Evolutionary conservation across 371 early-diverging fungal species (phyloP).

Genomic region (Mortierella sp.): DNA sequence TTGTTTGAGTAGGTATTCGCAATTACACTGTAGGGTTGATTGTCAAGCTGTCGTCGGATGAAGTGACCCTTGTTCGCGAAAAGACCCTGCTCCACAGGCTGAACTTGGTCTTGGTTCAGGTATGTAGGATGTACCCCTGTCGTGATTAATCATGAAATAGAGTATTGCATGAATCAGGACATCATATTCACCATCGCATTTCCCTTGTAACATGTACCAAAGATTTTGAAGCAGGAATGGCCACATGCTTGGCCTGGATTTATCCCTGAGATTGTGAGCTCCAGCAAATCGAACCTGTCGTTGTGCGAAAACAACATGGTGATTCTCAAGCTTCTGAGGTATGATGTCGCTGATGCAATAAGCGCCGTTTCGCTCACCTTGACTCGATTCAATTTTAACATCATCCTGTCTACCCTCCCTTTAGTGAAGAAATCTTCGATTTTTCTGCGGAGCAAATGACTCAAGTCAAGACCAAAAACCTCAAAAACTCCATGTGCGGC

Average conservation of each 20-base stretch:
- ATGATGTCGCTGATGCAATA: neutral
- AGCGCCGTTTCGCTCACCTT: neutral
- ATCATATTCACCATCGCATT: neutral
- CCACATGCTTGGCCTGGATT: slow-evolving; percentile 99
- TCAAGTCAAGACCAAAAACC: slow-evolving; percentile 89
- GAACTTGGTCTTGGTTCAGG: slow-evolving; percentile 96
- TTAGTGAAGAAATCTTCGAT: slow-evolving; percentile 99
- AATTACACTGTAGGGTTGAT: slow-evolving; percentile 93
- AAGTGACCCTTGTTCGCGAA: slow-evolving; percentile 76
- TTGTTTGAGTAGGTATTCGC: slow-evolving; percentile 80
- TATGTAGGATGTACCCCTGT: slow-evolving; percentile 34
- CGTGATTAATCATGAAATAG: neutral
- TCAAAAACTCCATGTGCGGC: slow-evolving; percentile 94
- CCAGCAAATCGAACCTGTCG: slow-evolving; percentile 90
- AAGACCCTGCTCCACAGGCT: slow-evolving; percentile 89
- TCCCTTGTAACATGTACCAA: slow-evolving; percentile 14
- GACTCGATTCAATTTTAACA: neutral
- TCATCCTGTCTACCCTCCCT: slow-evolving; percentile 3
- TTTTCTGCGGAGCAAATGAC: slow-evolving; percentile 98
- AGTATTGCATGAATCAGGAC: too few species aligned
- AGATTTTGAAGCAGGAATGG: slow-evolving; percentile 99
- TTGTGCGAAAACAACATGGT: slow-evolving; percentile 99
- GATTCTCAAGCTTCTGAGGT: slow-evolving; percentile 97
- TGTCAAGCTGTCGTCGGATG: slow-evolving; percentile 91
- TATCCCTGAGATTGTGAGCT: slow-evolving; percentile 97